Evolutionary conservation across 148 eudicot genomes (phyloP), one percentile per base, ranked within the genome.

Genomic region (Drosera capensis): DNA sequence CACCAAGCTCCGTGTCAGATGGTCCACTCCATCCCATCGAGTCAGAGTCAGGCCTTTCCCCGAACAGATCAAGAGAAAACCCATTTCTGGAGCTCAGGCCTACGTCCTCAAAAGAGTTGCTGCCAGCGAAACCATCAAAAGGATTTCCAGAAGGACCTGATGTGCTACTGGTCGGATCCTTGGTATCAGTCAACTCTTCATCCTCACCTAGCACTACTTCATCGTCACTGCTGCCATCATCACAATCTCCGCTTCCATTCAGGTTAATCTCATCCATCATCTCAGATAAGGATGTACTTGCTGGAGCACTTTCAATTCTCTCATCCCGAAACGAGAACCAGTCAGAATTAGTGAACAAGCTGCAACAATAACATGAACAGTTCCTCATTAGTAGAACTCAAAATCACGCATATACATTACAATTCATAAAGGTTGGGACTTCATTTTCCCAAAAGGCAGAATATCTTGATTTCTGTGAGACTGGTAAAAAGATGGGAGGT

Each of bases 281-380:
- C 24, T 80, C 81, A 26, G 73, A 60, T n/a, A 70, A 48, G 24
- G 92, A 68, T 40, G 82, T 60, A 49, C 73, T 62, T 57, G 63
- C 70, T 23, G 82, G 54, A 26, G 76, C 63, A 59, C 59, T 56
- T 15, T 69, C 76, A 23, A 43, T 59, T 58, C 71, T 69, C 39
- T 88, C 81, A 17, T 80, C 94, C 71, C 80, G 79, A 72, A 83
- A 83, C 30, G 94, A 72, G 75, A 88, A 83, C 97, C 97, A 88
- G 56, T 88, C 73, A 49, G 97, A 88, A 64, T 83, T 88, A 23
- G 97, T 88, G 65, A 88, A 88, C 75, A 83, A 73, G 56, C 92
- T 88, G 84, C 79, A 64, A 52, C 18, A 55, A 34, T 18, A 45
- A 51, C n/a, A 43, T 26, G 35, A 20, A 49, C 39, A 49, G 17